A percentile compares a stretch with the other conserved stretches of the same genome.
Conservation (phyloP, 2,329 filamentous ascomycete genomes). For the Scedosporium boydii region DNA sequence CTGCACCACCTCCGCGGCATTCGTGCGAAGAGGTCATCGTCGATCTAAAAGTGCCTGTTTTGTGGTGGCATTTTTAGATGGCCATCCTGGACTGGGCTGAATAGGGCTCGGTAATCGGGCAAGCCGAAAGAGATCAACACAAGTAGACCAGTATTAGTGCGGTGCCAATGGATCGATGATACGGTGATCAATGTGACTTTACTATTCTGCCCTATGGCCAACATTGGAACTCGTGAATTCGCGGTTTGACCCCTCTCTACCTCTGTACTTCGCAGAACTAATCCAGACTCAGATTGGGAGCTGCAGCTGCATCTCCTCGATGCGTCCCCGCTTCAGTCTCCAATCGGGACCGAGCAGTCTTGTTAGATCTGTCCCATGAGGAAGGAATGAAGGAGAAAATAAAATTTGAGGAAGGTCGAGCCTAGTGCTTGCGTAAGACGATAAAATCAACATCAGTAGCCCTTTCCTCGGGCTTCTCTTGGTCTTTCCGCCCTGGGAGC, state of each 20-base stretch:
- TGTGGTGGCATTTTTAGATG: too few species aligned
- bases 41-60: too few species aligned
- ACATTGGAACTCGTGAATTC: too few species aligned
- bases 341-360: neutral
- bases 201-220: too few species aligned
- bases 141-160: neutral
- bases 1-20: too few species aligned
- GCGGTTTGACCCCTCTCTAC: too few species aligned
- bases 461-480: neutral
- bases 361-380: neutral
- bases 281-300: neutral
- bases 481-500: neutral
- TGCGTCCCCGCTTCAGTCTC: neutral
- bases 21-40: too few species aligned
- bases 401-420: neutral
- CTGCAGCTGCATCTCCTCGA: neutral
- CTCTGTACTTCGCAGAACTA: too few species aligned
- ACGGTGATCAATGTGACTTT: too few species aligned
- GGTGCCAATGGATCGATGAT: too few species aligned
- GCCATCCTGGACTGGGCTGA: neutral
- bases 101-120: neutral
- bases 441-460: neutral
- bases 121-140: neutral
- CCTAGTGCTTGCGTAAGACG: neutral
- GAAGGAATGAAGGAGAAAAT: neutral